Base-by-base conservation (phyloP, 148 eudicot genomes). In the Polygonum aviculare region DNA sequence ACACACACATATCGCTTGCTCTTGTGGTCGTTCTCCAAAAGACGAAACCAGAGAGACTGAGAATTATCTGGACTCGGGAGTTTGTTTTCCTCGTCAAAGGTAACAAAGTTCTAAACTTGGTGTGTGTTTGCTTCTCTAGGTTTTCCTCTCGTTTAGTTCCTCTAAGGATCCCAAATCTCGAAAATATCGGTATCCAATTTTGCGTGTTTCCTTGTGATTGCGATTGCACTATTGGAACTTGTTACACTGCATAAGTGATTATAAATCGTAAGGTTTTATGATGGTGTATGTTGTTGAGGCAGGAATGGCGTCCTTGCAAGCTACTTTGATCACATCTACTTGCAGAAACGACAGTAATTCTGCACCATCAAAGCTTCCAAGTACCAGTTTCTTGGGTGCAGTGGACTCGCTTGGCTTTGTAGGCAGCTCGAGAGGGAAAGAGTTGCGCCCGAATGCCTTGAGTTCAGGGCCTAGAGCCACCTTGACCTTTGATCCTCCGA, bases 401-500 rank as follows among this genome's bases (percentile, higher is more conserved):
- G 74, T 87, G 41, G 91, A 86, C 78, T 75, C 81, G 75, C 82
- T 80, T 55, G 86, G 86, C 26, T 82, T 82, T 73, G 76, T 80
- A 69, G 77, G 86, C 3, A 75, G 80, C 76, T 73, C 80, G 69
- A 55, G 77, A 81, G 79, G 81, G 73, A 89, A 85, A 80, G 90
- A 84, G 59, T 38, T 77, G 8, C 72, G 21, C 48, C 78, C 76
- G 15, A 40, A 79, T 48, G 77, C 80, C 52, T 79, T 77, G 50
- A 80, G 83, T 45, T 70, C 78, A 51, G 70, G 77, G 70, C 82
- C 93, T 72, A 87, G 76, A 81, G 97, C 97, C 75, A 89, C 96
- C 59, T 79, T 95, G 79, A 90, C 97, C 15, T 88, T 92, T 81
- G 98, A 95, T 80, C 96, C 98, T 4, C 84, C 85, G 47, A 59